These are phyloP conservation scores for Neurospora sp. DNA, from an alignment of 495 filamentous ascomycete species.

Conservation along the genomic window DNA sequence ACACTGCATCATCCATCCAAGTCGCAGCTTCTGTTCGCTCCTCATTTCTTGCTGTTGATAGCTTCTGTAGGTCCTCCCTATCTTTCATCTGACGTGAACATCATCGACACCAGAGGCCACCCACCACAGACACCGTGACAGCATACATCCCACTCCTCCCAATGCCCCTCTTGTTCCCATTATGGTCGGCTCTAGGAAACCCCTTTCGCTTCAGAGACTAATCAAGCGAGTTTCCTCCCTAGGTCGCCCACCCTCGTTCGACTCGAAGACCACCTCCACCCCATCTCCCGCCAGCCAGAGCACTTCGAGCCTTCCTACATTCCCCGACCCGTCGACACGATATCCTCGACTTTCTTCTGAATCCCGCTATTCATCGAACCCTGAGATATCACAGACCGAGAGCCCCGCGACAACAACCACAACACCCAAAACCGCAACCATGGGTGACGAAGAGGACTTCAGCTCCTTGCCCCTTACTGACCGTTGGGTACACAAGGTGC, in stretches of 20 bases:
- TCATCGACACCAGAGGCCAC: background rate
- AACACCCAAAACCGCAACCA: conserved; percentile 21
- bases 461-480: conserved; percentile 71
- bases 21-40: background rate
- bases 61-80: background rate
- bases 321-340: conserved; percentile 1
- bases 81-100: background rate
- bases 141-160: background rate
- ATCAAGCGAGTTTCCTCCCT: conserved; percentile 11
- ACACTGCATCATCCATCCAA: background rate
- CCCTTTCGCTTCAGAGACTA: conserved; percentile 15
- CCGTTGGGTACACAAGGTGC: conserved; percentile 79
- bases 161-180: background rate
- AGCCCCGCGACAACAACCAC: background rate
- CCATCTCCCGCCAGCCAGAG: conserved; percentile 1
- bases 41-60: background rate
- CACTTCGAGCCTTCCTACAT: background rate
- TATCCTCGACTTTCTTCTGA: background rate
- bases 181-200: conserved; percentile 9
- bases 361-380: background rate
- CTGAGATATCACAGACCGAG: background rate
- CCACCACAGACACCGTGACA: background rate
- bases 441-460: conserved; percentile 79
- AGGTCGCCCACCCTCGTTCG: conserved; percentile 8
- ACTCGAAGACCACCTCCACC: background rate